Evolutionary conservation across 106 monocot species (phyloP).

Genomic region (Dendrobium nobile): DNA sequence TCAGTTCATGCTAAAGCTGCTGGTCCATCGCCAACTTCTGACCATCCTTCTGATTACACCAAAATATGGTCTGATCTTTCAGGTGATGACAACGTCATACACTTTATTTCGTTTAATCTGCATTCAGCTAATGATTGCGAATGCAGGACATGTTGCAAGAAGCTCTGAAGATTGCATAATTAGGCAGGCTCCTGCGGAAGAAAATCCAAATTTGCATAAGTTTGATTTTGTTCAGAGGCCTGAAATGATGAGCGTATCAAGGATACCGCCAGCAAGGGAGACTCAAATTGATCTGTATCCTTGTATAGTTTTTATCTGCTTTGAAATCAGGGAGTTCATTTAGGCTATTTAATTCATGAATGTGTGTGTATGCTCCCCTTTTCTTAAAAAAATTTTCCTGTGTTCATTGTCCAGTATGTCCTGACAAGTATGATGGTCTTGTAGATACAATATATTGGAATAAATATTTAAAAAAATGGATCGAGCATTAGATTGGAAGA

Average conservation of each 20-base stretch:
- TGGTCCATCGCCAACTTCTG: constrained; percentile 28
- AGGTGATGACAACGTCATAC: constrained; percentile 29
- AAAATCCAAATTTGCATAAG: constrained; percentile 29
- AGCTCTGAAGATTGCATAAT: constrained; percentile 34
- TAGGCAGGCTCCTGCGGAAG: constrained; percentile 29
- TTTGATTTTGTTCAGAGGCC: constrained; percentile 28
- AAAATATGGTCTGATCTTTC: constrained; percentile 94
- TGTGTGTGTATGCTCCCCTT: too few relatives aligned
- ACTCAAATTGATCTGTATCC: constrained; percentile 63
- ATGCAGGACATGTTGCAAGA: constrained; percentile 55
- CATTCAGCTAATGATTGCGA: background rate
- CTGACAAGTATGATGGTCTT: background rate
- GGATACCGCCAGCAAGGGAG: constrained; percentile 16
- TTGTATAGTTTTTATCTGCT: constrained; percentile 1
- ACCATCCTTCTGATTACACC: constrained; percentile 53
- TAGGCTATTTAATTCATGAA: background rate
- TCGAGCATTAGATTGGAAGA: too few relatives aligned
- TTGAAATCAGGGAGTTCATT: background rate
- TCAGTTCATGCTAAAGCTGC: constrained; percentile 30
- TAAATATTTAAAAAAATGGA: too few relatives aligned
- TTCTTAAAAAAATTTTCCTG: background rate
- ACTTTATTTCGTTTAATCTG: background rate
- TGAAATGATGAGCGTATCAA: constrained; percentile 23
- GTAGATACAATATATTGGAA: background rate
- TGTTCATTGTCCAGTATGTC: background rate